A percentile compares a stretch with the other conserved stretches of the same genome.
These are phyloP conservation scores for Leucocoprinus leucothites DNA, from an alignment of 768 basidiomycete genomes.

Conservation along the genomic window DNA sequence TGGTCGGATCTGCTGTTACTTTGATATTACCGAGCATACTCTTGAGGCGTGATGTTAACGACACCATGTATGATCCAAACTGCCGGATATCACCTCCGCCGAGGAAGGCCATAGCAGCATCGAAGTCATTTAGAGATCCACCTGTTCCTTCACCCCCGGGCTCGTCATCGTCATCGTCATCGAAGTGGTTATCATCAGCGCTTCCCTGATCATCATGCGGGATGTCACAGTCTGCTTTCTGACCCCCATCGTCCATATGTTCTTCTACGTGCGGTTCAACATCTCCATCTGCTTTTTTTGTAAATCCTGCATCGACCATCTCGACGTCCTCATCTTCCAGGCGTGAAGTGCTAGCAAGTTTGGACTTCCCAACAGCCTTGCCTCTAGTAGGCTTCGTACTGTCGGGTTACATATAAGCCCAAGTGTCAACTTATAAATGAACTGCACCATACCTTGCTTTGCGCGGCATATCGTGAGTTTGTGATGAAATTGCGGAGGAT, in stretches of 20 bases:
- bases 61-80: constrained; percentile 90
- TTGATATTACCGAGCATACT: constrained; percentile 89
- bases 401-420: constrained; percentile 15
- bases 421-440: constrained; percentile 5
- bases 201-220: constrained; percentile 24
- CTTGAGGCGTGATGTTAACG: constrained; percentile 84
- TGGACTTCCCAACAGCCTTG: constrained; percentile 56
- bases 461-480: constrained; percentile 63
- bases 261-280: constrained; percentile 42
- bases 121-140: constrained; percentile 51
- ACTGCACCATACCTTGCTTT: constrained; percentile 55
- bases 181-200: constrained; percentile 39
- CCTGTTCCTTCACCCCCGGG: constrained; percentile 43
- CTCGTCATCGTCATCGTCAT: constrained; percentile 45
- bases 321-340: constrained; percentile 71
- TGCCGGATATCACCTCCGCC: constrained; percentile 74
- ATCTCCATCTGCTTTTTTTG: constrained; percentile 41
- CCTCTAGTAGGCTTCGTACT: constrained; percentile 54
- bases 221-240: constrained; percentile 21
- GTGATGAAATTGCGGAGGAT: constrained; percentile 46
- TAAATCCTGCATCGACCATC: constrained; percentile 67
- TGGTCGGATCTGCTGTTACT: constrained; percentile 77
- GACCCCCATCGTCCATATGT: constrained; percentile 35
- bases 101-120: constrained; percentile 77
- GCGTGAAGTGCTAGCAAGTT: constrained; percentile 64